These are phyloP conservation scores for Limonium bicolor DNA, from an alignment of 148 eudicot genomes.

Conservation along the genomic window DNA sequence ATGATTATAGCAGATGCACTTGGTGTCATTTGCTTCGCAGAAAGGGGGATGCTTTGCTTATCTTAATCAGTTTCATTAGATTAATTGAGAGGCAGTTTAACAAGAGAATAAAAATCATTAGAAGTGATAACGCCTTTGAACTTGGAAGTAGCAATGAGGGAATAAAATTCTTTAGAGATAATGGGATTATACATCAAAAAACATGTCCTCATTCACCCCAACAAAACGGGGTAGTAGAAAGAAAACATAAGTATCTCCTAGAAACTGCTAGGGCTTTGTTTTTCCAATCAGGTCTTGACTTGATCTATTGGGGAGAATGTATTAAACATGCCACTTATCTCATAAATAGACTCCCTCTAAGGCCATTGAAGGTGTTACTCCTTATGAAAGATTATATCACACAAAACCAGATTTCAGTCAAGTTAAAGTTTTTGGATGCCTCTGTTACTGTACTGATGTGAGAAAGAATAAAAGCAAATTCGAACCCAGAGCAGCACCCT, in stretches of 20 bases:
- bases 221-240: slow-evolving; percentile 3
- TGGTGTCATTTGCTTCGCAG: too few relatives aligned
- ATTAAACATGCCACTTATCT: neutral
- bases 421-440: neutral
- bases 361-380: neutral
- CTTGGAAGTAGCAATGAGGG: too few relatives aligned
- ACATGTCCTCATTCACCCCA: neutral
- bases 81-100: too few relatives aligned
- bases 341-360: neutral
- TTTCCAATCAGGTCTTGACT: neutral
- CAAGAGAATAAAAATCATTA: too few relatives aligned
- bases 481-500: neutral
- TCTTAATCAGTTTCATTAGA: too few relatives aligned
- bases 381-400: neutral
- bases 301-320: neutral
- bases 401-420: neutral
- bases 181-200: slow-evolving; percentile 3
- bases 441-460: neutral
- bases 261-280: neutral
- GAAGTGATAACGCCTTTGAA: too few relatives aligned
- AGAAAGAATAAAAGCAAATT: neutral
- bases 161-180: too few relatives aligned
- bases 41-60: too few relatives aligned
- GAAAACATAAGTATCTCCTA: neutral
- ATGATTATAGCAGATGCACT: too few relatives aligned